These are phyloP conservation scores for Teratosphaeria viscida DNA, from an alignment of 2,329 filamentous ascomycete species.

Conservation along the genomic window DNA sequence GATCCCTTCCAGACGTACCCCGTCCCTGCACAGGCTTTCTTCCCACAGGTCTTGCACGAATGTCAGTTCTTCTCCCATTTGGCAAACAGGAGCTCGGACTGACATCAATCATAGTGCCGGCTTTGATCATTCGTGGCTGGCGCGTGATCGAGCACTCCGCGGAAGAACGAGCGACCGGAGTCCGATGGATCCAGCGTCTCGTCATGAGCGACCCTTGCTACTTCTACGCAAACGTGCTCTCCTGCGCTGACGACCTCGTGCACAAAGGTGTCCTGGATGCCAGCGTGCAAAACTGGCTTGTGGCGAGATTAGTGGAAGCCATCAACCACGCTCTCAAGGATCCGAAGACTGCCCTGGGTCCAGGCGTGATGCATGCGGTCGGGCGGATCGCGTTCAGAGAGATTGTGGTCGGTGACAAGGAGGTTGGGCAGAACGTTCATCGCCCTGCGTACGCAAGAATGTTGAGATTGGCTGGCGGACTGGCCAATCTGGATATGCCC, in stretches of 20 bases:
- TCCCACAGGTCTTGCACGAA: slow-evolving; percentile 2
- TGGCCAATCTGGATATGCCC: slow-evolving; percentile 1
- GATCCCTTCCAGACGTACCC: slow-evolving; percentile 6
- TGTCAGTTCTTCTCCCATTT: background rate
- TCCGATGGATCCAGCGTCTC: slow-evolving; percentile 8
- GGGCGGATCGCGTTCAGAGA: slow-evolving; percentile 8
- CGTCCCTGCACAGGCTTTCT: slow-evolving; percentile 5
- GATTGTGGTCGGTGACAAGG: slow-evolving; percentile 6
- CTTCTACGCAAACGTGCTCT: slow-evolving; percentile 11
- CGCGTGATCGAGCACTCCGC: background rate
- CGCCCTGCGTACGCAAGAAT: slow-evolving; percentile 8
- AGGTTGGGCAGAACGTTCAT: slow-evolving; percentile 5
- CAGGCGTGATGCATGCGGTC: slow-evolving; percentile 8
- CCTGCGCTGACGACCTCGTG: slow-evolving; percentile 4
- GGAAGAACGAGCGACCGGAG: slow-evolving; percentile 1
- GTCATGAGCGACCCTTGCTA: slow-evolving; percentile 5
- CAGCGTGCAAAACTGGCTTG: slow-evolving; percentile 4
- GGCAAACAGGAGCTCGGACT: background rate
- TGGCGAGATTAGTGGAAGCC: slow-evolving; percentile 1
- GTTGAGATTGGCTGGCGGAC: slow-evolving; percentile 6
- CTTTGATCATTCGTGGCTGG: slow-evolving; percentile 6
- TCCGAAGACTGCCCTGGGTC: slow-evolving; percentile 1
- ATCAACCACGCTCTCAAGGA: slow-evolving; percentile 7
- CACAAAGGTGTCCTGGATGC: slow-evolving; percentile 2
- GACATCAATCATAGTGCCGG: slow-evolving; percentile 1